Evolutionary conservation across 495 filamentous ascomycete genomes (phyloP).

Genomic region (Aspergillus hancockii): DNA sequence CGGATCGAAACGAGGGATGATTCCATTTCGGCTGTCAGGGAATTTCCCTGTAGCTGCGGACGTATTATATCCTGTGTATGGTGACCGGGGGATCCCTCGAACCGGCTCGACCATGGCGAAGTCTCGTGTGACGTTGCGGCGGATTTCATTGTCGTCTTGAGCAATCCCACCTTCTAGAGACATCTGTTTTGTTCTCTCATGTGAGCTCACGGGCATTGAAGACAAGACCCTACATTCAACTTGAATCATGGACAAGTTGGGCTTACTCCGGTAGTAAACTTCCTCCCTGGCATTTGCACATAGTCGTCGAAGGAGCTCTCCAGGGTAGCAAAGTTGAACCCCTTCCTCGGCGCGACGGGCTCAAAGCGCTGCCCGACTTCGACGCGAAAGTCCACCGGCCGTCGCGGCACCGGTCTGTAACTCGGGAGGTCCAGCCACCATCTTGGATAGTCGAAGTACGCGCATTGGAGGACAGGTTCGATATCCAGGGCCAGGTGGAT

Average conservation of each 20-base stretch:
- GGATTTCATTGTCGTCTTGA: constrained; percentile 15
- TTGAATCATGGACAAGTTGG: background rate
- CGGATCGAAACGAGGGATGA: constrained; percentile 7
- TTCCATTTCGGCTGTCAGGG: background rate
- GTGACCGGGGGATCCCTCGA: background rate
- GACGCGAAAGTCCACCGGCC: constrained; percentile 34
- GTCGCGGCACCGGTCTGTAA: constrained; percentile 31
- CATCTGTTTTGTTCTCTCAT: background rate
- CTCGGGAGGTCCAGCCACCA: constrained; percentile 30
- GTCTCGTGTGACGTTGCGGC: constrained; percentile 11
- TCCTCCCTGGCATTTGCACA: constrained; percentile 43
- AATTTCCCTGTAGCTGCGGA: background rate
- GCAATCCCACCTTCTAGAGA: constrained; percentile 6
- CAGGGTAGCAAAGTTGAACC: constrained; percentile 45
- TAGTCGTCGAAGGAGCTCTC: constrained; percentile 44
- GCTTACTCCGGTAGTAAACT: constrained; percentile 32
- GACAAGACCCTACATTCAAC: background rate
- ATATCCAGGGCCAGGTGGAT: constrained; percentile 37
- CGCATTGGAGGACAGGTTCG: constrained; percentile 40
- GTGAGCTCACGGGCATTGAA: background rate
- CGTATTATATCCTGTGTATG: background rate
- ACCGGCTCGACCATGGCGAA: constrained; percentile 8
- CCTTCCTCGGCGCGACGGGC: constrained; percentile 25
- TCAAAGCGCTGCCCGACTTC: constrained; percentile 44
- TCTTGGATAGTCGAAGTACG: constrained; percentile 34